Percentiles rank a stretch among this genome's conserved stretches.
Conservation (phyloP, 345 rosid genomes). For the Acer negundo region DNA sequence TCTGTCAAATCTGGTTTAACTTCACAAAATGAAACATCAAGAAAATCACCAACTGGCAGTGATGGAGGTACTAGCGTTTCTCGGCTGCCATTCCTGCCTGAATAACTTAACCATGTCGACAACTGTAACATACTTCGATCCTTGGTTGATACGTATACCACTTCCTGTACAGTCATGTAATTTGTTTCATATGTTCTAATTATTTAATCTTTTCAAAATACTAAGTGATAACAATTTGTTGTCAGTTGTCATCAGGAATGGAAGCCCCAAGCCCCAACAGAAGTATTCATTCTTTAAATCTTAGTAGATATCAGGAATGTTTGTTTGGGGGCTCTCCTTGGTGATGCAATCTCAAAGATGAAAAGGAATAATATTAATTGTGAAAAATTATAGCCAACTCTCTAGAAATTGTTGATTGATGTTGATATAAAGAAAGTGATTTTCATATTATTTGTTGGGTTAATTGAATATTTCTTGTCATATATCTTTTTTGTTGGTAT, state of each 20-base stretch:
- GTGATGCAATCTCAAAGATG: background rate
- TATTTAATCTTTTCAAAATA: conserved; percentile 8
- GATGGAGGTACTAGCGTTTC: conserved; percentile 47
- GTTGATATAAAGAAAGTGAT: background rate
- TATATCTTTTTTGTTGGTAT: too few relatives aligned
- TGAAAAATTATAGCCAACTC: background rate
- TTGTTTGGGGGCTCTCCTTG: background rate
- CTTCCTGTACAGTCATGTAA: conserved; percentile 27
- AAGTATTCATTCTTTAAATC: background rate
- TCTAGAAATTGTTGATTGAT: background rate
- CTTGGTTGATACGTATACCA: conserved; percentile 10
- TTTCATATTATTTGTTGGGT: background rate
- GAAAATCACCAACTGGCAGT: conserved; percentile 26
- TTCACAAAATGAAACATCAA: conserved; percentile 20
- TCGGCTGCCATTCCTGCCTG: conserved; percentile 72
- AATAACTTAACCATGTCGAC: conserved; percentile 39
- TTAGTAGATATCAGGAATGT: background rate
- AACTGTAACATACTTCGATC: conserved; percentile 13
- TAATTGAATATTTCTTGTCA: too few relatives aligned
- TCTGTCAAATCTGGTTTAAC: conserved; percentile 33
- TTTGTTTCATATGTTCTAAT: conserved; percentile 14
- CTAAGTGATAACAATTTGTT: conserved; percentile 1
- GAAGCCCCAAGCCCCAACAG: background rate
- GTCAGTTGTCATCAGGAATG: background rate
- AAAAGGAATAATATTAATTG: background rate